A percentile compares a stretch with the other conserved stretches of the same genome.
phyloP scores from a whole-genome alignment of 345 rosid species.

The Boechera divaricarpa region DNA sequence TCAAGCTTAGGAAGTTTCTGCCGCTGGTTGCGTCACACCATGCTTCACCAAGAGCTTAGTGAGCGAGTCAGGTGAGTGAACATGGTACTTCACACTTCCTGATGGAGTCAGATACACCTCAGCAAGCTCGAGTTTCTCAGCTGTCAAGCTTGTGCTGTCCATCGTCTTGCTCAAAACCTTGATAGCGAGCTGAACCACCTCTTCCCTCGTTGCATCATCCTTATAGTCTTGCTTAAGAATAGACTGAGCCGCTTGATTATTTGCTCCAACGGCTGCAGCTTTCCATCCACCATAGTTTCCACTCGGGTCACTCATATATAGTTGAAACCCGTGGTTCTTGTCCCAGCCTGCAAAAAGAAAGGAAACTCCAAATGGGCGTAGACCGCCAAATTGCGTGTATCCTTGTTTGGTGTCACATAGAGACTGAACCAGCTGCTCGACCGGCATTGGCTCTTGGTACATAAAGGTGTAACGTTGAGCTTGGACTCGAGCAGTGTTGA shows the following conservation, averaged over 20 bases:
- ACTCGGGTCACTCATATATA: conserved; percentile 92
- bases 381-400: conserved; percentile 92
- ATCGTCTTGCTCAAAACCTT: conserved; percentile 89
- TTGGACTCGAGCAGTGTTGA: conserved; percentile 87
- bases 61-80: conserved; percentile 69
- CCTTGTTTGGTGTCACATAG: conserved; percentile 94
- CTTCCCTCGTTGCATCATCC: conserved; percentile 53
- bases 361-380: conserved; percentile 85
- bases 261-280: conserved; percentile 89
- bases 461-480: conserved; percentile 85
- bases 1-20: conserved; percentile 53
- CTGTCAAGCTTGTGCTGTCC: conserved; percentile 90
- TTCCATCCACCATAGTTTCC: conserved; percentile 96
- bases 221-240: conserved; percentile 52
- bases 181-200: conserved; percentile 79
- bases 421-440: conserved; percentile 88
- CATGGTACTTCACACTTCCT: conserved; percentile 78
- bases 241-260: conserved; percentile 92
- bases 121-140: conserved; percentile 79
- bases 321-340: conserved; percentile 83
- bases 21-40: conserved; percentile 71
- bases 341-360: conserved; percentile 94
- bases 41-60: conserved; percentile 70
- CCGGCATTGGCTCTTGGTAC: conserved; percentile 93
- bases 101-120: conserved; percentile 73